Conservation (phyloP, 176 grass and related monocot genomes). For the Thinopyrum elongatum region DNA sequence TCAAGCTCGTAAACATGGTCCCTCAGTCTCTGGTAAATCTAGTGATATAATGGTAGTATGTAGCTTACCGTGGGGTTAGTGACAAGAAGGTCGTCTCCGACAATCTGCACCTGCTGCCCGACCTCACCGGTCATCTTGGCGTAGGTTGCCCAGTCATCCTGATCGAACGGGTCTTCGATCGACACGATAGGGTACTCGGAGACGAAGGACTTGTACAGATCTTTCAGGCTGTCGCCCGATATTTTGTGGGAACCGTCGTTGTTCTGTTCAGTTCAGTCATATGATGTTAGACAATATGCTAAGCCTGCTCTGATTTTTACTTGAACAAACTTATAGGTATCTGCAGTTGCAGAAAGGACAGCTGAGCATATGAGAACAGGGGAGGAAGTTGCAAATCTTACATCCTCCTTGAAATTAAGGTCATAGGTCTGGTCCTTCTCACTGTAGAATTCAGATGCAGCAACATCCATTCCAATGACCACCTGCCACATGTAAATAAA, state of each 20-base stretch:
- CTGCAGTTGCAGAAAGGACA: not conserved
- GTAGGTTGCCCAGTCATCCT: slow-evolving; percentile 91
- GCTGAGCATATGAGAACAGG: not conserved
- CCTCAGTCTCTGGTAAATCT: too few species aligned
- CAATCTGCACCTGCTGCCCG: slow-evolving; percentile 86
- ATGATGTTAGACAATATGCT: not conserved
- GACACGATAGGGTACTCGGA: slow-evolving; percentile 95
- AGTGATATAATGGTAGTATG: not conserved
- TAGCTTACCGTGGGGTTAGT: slow-evolving; percentile 83
- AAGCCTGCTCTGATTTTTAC: not conserved
- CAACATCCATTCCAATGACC: slow-evolving; percentile 97
- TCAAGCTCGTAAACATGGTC: not conserved
- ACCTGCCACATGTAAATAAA: slow-evolving; percentile 37
- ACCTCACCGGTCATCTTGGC: slow-evolving; percentile 84
- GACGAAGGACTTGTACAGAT: slow-evolving; percentile 83
- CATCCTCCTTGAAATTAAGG: slow-evolving; percentile 95
- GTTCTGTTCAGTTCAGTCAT: slow-evolving; percentile 45
- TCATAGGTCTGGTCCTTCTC: slow-evolving; percentile 82
- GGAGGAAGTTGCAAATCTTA: slow-evolving; percentile 10
- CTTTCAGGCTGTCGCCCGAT: slow-evolving; percentile 68
- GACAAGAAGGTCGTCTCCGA: slow-evolving; percentile 95
- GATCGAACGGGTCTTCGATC: slow-evolving; percentile 90
- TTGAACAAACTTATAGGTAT: not conserved
- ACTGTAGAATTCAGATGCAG: slow-evolving; percentile 81
- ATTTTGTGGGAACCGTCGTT: slow-evolving; percentile 87